phyloP scores from a whole-genome alignment of 345 rosid genomes.

The Camelina hispida region DNA sequence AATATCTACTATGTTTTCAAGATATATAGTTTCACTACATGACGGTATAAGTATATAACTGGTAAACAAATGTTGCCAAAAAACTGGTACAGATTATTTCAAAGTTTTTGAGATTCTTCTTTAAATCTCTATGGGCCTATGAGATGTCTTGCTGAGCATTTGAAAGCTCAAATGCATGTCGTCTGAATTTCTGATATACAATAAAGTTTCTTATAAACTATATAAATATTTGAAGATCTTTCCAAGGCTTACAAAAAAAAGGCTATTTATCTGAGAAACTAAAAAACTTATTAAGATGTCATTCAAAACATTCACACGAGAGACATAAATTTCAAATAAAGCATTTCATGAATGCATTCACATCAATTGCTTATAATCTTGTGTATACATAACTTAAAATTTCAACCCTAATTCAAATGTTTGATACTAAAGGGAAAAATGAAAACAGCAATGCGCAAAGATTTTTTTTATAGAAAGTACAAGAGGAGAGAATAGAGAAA shows the following conservation, averaged over 20 bases:
- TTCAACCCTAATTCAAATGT: constrained; percentile 31
- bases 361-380: constrained; percentile 26
- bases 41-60: not conserved
- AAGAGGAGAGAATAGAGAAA: not conserved
- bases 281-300: not conserved
- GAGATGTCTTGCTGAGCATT: not conserved
- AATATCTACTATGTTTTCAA: constrained; percentile 16
- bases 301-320: constrained; percentile 8
- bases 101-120: not conserved
- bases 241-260: constrained; percentile 19
- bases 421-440: constrained; percentile 30
- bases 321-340: constrained; percentile 2
- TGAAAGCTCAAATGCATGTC: constrained; percentile 8
- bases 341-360: constrained; percentile 36
- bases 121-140: not conserved
- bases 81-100: not conserved
- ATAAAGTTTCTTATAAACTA: constrained; percentile 7
- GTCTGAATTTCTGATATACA: constrained; percentile 6
- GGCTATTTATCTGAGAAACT: constrained; percentile 18
- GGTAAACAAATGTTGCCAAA: too few species aligned
- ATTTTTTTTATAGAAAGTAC: not conserved
- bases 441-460: not conserved
- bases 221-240: constrained; percentile 6
- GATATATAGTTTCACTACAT: not conserved
- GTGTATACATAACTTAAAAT: constrained; percentile 26